Evolutionary conservation across 2,329 filamentous ascomycete genomes (phyloP), one percentile per base, ranked within the genome.

Genomic region (Colletotrichum shisoi): DNA sequence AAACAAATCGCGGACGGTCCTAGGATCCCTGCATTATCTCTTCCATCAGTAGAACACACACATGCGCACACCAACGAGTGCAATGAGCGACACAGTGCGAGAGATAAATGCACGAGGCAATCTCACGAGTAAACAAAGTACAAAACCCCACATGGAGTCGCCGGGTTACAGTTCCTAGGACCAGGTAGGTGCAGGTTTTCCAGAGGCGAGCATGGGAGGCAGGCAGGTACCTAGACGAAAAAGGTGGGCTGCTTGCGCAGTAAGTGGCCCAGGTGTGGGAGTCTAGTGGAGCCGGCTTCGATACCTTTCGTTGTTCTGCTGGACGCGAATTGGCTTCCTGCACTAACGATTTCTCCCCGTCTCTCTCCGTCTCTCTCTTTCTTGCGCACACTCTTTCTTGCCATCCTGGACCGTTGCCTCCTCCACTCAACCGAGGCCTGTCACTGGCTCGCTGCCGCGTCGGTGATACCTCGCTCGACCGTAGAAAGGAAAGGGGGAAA

Each of bases 61-160:
- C 40, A 46, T 45, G 52, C 59, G 27, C 53, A 37, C 42, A 31
- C 27, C 19, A n/a, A 24, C n/a, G 39, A n/a, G 40, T 21, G 31
- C 57, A 61, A 57, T 66, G 51, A 37, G n/a, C 27, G n/a, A 11
- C 40, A 66, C 66, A 68, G 66, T 68, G 63, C 45, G 62, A 15
- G 7, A 62, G 4, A n/a, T 9, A 12, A 4, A 34, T 46, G 45
- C 44, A 49, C 44, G 52, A 57, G 53, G 51, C 49, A 68, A 67
- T 67, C 62, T 67, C 63, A 46, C 51, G 37, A 67, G 57, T 68
- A 68, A 68, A 68, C 66, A 68, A 67, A 67, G 57, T 62, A 49
- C n/a, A 62, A 8, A 3, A 24, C 51, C 31, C 66, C 66, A 68
- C 57, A 62, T 67, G 66, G 66, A 53, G 42, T 64, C 64, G 64